Base-by-base conservation (phyloP, 208 protist genomes). In the Leishmania amazonensis region DNA sequence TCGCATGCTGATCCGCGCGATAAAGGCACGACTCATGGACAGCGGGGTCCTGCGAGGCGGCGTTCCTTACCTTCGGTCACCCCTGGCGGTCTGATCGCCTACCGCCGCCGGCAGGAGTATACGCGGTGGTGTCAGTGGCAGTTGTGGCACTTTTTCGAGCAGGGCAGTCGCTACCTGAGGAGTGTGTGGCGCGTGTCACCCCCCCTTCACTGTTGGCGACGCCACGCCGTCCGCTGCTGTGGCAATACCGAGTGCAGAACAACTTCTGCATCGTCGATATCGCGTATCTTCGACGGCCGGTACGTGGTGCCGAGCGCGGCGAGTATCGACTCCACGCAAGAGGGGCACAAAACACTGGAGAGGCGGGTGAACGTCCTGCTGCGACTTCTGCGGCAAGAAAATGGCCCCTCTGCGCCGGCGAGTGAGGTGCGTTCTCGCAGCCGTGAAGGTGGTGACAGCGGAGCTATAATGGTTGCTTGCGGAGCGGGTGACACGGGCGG, bases 41-140 rank as follows among this genome's bases (percentile, higher is more conserved):
- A 45, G 54, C 35, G 31, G 28, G 3, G 53, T 19, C 11, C 42
- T n/a, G 47, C 60, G 5, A 42, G 54, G 28, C 58, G 70, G 9
- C 21, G 62, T 28, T 75, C 76, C 3, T 51, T n/a, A 17, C 81
- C 81, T 3, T 67, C 40, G 24, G 49, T 58, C 71, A 77, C 76
- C 13, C 81, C 67, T 35, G 75, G 81, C 53, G 78, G 79, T 45
- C 78, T 86, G 21, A 51, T 75, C 8, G 80, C 84, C 31, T 87
- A 84, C 74, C 87, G 84, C 49, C 67, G 77, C 19, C 81, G 75
- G 3, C 81, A 82, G 45, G 76, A 81, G 60, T 87, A 88, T 57
- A 78, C 51, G 62, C 81, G 80, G 35, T 88, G 85, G 87, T 88
- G 85, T 58, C 79, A 71, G 28, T 89, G 85, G 88, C 82, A 91